These are phyloP conservation scores for Dioscorea zingiberensis DNA, from an alignment of 106 monocot species.

Conservation along the genomic window DNA sequence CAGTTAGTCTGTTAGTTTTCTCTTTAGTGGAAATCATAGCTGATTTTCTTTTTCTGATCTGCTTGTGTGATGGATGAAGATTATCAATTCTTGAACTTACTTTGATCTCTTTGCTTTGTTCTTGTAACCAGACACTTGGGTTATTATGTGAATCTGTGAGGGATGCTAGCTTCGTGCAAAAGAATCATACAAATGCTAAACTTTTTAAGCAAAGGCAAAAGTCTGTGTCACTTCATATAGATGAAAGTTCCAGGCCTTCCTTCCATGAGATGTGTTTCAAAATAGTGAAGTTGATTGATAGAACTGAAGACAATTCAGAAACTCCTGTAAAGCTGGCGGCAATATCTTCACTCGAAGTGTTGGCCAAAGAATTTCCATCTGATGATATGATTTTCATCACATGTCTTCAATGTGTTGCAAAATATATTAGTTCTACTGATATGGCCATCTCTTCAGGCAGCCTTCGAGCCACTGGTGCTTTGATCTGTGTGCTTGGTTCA, in stretches of 20 bases:
- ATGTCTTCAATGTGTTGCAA: conserved; percentile 47
- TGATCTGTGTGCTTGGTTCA: conserved; percentile 69
- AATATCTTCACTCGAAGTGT: conserved; percentile 70
- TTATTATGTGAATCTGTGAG: conserved; percentile 61
- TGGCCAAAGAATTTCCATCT: conserved; percentile 52
- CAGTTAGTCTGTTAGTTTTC: too few relatives aligned
- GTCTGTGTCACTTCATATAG: conserved; percentile 19
- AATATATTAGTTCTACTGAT: conserved; percentile 54
- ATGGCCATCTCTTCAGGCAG: conserved; percentile 49
- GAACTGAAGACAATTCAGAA: conserved; percentile 10
- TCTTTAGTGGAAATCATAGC: too few relatives aligned
- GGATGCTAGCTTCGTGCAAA: conserved; percentile 23
- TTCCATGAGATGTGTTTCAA: conserved; percentile 59
- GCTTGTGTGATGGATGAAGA: too few relatives aligned
- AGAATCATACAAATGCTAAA: conserved; percentile 30
- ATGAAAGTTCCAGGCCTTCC: conserved; percentile 33
- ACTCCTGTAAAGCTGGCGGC: conserved; percentile 42
- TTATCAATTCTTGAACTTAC: too few relatives aligned
- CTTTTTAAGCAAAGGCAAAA: conserved; percentile 15
- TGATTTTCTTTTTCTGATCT: too few relatives aligned
- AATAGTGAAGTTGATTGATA: conserved; percentile 56
- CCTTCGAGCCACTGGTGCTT: conserved; percentile 40
- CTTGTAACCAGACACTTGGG: conserved; percentile 43
- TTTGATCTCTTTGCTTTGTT: too few relatives aligned
- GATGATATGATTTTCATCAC: conserved; percentile 27